These are phyloP conservation scores for Saccharomycopsis phalli DNA, from an alignment of 1,139 yeast genomes.

Conservation along the genomic window DNA sequence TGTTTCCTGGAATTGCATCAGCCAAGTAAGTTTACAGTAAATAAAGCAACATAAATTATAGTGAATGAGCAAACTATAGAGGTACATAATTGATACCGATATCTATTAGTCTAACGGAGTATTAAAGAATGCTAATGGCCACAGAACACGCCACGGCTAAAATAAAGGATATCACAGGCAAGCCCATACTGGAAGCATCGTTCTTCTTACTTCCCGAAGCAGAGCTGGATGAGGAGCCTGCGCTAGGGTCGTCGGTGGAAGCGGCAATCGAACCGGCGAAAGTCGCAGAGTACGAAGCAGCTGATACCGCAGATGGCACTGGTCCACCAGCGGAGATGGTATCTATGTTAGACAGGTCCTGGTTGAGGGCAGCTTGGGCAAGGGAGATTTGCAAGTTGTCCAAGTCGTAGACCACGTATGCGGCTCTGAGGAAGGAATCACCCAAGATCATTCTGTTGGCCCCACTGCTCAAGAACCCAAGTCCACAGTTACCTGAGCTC, in stretches of 20 bases:
- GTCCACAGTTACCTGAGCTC: slow-evolving; percentile 26
- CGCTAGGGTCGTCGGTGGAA: not conserved
- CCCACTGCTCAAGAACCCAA: slow-evolving; percentile 28
- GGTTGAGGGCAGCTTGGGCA: slow-evolving; percentile 43
- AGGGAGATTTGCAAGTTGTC: slow-evolving; percentile 55
- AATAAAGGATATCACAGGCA: too few species aligned
- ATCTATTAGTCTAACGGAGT: too few species aligned
- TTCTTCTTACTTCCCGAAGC: not conserved
- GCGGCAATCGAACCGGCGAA: slow-evolving; percentile 11
- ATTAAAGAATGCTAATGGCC: too few species aligned
- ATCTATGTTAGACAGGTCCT: slow-evolving; percentile 6
- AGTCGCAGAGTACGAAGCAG: slow-evolving; percentile 16
- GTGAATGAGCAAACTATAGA: too few species aligned
- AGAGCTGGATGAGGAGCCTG: not conserved
- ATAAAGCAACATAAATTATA: too few species aligned
- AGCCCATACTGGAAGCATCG: too few species aligned
- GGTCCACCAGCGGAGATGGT: slow-evolving; percentile 3
- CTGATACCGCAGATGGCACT: slow-evolving; percentile 17
- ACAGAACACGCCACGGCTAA: too few species aligned
- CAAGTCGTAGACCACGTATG: slow-evolving; percentile 72
- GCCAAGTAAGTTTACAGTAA: too few species aligned
- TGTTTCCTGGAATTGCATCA: too few species aligned
- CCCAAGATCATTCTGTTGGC: slow-evolving; percentile 43
- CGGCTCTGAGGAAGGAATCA: slow-evolving; percentile 63
- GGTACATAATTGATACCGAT: too few species aligned